These are phyloP conservation scores for Candida glucosophila DNA, from an alignment of 1,139 yeast genomes.

Conservation along the genomic window DNA sequence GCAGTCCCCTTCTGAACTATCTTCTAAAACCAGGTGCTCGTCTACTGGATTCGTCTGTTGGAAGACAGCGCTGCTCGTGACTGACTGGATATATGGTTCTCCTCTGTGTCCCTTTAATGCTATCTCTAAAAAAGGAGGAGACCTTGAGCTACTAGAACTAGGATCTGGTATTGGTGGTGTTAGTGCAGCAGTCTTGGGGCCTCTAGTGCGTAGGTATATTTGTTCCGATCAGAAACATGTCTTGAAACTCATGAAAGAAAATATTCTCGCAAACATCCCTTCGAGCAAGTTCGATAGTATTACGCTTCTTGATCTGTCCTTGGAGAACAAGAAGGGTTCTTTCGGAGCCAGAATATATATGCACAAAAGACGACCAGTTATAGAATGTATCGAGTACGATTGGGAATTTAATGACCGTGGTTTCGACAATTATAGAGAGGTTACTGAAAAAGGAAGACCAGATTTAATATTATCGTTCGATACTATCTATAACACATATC, in stretches of 20 bases:
- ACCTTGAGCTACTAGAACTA: constrained; percentile 39
- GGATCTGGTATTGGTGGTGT: constrained; percentile 65
- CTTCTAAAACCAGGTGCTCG: constrained; percentile 11
- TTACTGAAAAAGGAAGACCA: constrained; percentile 11
- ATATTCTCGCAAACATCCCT: constrained; percentile 17
- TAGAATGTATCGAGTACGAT: constrained; percentile 48
- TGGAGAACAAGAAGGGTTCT: background rate
- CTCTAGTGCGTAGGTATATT: constrained; percentile 26
- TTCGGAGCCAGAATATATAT: background rate
- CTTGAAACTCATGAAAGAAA: constrained; percentile 40
- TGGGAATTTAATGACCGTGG: constrained; percentile 51
- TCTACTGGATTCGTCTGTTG: constrained; percentile 65
- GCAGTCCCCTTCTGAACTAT: constrained; percentile 37
- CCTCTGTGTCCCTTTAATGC: constrained; percentile 15
- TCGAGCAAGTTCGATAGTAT: background rate
- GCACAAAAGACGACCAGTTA: constrained; percentile 4
- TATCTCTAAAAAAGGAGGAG: constrained; percentile 6
- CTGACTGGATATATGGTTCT: constrained; percentile 40
- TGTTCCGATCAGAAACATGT: constrained; percentile 60
- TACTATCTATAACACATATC: constrained; percentile 59
- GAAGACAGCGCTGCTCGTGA: constrained; percentile 43
- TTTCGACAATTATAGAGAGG: constrained; percentile 10
- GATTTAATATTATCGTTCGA: constrained; percentile 58
- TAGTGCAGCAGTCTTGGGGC: constrained; percentile 38
- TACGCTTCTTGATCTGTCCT: too few relatives aligned